A percentile compares a stretch with the other conserved stretches of the same genome.
Evolutionary conservation across 257 asterid genomes (phyloP).

Genomic region (Eucommia ulmoides): DNA sequence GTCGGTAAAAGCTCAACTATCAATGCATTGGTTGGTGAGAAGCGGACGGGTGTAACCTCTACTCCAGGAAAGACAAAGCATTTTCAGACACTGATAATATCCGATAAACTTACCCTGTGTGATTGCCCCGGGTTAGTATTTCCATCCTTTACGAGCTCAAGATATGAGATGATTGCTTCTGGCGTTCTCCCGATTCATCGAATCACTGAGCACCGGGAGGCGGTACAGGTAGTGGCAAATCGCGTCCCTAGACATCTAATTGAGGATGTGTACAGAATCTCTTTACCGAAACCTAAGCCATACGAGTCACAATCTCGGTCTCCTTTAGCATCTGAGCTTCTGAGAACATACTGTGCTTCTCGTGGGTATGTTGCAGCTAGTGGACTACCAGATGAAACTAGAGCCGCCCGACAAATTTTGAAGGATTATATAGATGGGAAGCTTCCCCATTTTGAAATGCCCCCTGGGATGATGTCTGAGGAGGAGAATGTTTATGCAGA

Average conservation of each 20-base stretch:
- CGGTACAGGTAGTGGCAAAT: slow-evolving; percentile 85
- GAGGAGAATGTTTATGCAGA: too few species aligned
- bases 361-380: slow-evolving; percentile 89
- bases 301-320: slow-evolving; percentile 66
- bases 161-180: slow-evolving; percentile 92
- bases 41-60: slow-evolving; percentile 92
- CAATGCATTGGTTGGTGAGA: slow-evolving; percentile 92
- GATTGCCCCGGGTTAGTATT: slow-evolving; percentile 98
- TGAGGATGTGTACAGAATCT: slow-evolving; percentile 60
- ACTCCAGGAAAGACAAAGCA: slow-evolving; percentile 98
- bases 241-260: slow-evolving; percentile 61
- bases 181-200: slow-evolving; percentile 93
- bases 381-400: slow-evolving; percentile 92
- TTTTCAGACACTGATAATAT: slow-evolving; percentile 86
- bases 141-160: slow-evolving; percentile 96
- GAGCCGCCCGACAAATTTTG: slow-evolving; percentile 75
- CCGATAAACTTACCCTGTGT: slow-evolving; percentile 79
- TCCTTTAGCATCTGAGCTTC: slow-evolving; percentile 62
- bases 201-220: slow-evolving; percentile 84
- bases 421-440: slow-evolving; percentile 96
- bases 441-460: slow-evolving; percentile 69
- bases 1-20: slow-evolving; percentile 99
- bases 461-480: slow-evolving; percentile 41
- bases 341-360: slow-evolving; percentile 75
- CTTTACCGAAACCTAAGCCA: slow-evolving; percentile 78